Evolutionary conservation across 2,329 filamentous ascomycete species (phyloP).

Genomic region (Fusarium irregulare): DNA sequence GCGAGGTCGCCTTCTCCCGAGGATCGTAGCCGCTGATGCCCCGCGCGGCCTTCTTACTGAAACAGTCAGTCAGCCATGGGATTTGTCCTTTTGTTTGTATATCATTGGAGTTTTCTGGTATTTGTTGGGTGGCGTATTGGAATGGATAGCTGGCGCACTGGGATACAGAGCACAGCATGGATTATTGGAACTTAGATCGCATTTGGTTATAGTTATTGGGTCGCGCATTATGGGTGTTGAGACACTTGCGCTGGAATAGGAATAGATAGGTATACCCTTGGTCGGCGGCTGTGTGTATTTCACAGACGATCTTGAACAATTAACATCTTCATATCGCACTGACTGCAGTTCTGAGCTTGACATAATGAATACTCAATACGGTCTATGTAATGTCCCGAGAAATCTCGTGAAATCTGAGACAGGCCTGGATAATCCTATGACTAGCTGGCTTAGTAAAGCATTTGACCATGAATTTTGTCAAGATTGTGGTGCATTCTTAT

Average conservation of each 20-base stretch:
- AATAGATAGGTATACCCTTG: conserved; percentile 40
- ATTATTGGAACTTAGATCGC: conserved; percentile 24
- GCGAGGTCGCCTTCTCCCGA: conserved; percentile 43
- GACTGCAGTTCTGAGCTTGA: neutral
- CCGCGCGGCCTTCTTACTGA: neutral
- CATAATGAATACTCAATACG: neutral
- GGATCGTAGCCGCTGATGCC: conserved; percentile 40
- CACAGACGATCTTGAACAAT: conserved; percentile 28
- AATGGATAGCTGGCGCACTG: conserved; percentile 17
- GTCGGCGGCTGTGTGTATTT: conserved; percentile 21
- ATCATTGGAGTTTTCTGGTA: conserved; percentile 29
- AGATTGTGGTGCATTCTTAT: neutral
- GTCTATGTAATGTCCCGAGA: neutral
- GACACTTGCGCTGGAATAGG: conserved; percentile 20
- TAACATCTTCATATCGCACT: conserved; percentile 8
- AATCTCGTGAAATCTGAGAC: neutral
- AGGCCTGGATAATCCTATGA: too few species aligned
- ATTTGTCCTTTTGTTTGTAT: conserved; percentile 31
- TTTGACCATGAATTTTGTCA: neutral
- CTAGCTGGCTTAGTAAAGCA: neutral
- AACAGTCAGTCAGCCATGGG: conserved; percentile 12
- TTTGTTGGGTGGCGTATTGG: conserved; percentile 26
- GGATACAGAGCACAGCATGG: conserved; percentile 31
- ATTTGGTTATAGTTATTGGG: conserved; percentile 27
- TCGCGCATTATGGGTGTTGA: conserved; percentile 12